Base-by-base conservation (phyloP, 257 asterid species). In the Anisodus acutangulus region DNA sequence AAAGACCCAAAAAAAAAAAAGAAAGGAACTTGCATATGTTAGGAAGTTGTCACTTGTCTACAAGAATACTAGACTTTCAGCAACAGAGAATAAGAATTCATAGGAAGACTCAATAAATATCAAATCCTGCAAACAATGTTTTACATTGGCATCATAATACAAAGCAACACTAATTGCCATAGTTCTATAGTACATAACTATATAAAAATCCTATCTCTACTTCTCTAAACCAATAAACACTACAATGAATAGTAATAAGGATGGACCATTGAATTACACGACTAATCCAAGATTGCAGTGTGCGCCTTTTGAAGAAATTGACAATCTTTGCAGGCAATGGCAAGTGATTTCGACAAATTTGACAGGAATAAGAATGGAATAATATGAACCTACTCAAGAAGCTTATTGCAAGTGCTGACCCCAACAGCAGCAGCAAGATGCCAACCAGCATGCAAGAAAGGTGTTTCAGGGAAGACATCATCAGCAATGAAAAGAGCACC, bases 401-500 rank as follows among this genome's bases (percentile, higher is more conserved):
- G 98, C 83, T 92, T 93, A 92, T 95, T 95, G 88, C 95, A 93
- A 82, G 98, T 91, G 87, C 90, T 59, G 45, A 95, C 97, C 68
- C 97, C 97, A 62, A 92, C 76, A 82, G 98, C 97, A 90, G 98
- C 98, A 74, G 98, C 97, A 86, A 95, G 92, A 88, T 93, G 98
- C 98, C 98, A 93, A 83, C 93, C 97, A 79, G 97, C 98, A 87
- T 95, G 98, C 45, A 95, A 89, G 83, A 84, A 95, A 39, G 98
- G 97, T 54, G 98, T 90, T 70, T 92, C 87, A 15, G 97, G 92
- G 80, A 90, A 91, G 8, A 92, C 58, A 66, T 93, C 97, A 58
- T 95, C 98, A 0, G 98, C 98, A 5, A 93, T 64, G 90, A 93
- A 95, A 51, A 95, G 91, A 6, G 95, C 97, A 9, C 95, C 98